These are phyloP conservation scores for Amanita thiersii DNA, from an alignment of 768 basidiomycete species.

Conservation along the genomic window DNA sequence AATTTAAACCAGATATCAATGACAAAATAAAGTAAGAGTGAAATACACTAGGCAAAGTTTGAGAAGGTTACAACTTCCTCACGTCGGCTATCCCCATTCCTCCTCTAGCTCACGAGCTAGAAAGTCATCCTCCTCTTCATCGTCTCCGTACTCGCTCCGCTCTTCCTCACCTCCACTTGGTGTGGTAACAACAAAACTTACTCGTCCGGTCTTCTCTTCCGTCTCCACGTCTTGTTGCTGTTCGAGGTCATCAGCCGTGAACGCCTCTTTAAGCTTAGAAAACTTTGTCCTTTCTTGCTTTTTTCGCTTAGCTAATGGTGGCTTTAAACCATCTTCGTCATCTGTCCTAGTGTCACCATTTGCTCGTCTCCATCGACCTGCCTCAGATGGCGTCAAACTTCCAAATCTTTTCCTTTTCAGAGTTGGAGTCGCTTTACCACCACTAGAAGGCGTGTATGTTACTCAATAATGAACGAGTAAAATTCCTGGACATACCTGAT, in stretches of 20 bases:
- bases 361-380: constrained; percentile 23
- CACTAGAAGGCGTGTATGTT: constrained; percentile 14
- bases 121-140: constrained; percentile 66
- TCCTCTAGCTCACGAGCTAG: constrained; percentile 74
- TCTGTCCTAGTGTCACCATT: constrained; percentile 20
- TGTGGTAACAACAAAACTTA: constrained; percentile 10
- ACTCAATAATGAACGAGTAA: constrained; percentile 15
- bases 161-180: constrained; percentile 15
- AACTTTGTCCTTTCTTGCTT: constrained; percentile 60
- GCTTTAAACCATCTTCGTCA: constrained; percentile 41
- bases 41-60: too few relatives aligned
- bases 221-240: constrained; percentile 10
- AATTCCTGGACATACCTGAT: constrained; percentile 21
- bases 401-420: constrained; percentile 61
- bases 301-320: constrained; percentile 76
- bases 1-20: too few relatives aligned
- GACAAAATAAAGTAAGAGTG: too few relatives aligned
- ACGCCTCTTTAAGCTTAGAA: constrained; percentile 63
- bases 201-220: constrained; percentile 11
- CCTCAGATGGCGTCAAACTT: constrained; percentile 63
- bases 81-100: constrained; percentile 55
- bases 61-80: too few relatives aligned
- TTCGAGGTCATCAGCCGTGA: constrained; percentile 45
- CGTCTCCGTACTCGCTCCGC: constrained; percentile 35
- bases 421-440: constrained; percentile 32